Evolutionary conservation across 225 moss, liverwort and hornwort species (phyloP).

Genomic region (Neckera pumila): DNA sequence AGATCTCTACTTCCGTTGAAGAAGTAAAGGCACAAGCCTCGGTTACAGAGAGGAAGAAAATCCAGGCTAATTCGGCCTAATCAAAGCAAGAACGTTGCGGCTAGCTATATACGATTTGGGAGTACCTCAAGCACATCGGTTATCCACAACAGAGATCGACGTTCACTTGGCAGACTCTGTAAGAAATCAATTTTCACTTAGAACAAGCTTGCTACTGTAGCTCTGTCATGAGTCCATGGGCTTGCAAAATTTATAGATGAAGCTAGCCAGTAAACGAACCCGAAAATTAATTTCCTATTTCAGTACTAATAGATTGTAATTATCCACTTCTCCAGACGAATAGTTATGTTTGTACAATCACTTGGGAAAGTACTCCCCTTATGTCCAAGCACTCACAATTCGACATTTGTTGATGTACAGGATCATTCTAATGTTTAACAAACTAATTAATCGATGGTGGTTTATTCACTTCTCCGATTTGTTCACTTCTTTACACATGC

Average conservation of each 20-base stretch:
- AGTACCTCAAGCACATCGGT: no score
- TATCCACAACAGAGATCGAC: neutral
- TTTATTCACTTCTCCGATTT: neutral
- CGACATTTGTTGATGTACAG: neutral
- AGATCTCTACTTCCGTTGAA: neutral
- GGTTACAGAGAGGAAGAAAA: neutral
- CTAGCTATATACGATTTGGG: neutral
- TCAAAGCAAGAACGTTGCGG: neutral
- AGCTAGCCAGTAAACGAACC: neutral
- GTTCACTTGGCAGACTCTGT: neutral
- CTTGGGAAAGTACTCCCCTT: neutral
- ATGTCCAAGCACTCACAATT: neutral
- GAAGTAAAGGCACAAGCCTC: no score
- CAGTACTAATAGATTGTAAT: neutral
- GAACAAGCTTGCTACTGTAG: neutral
- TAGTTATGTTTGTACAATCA: no score
- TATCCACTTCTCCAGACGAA: neutral
- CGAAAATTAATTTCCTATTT: neutral
- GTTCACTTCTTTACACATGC: neutral
- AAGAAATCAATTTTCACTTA: neutral
- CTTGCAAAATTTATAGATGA: no score
- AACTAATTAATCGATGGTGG: neutral
- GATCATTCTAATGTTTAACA: neutral
- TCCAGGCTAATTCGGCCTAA: neutral
- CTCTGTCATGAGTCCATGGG: neutral